Base-by-base conservation (phyloP, 2,329 filamentous ascomycete genomes). In the Epichloe baconii region DNA sequence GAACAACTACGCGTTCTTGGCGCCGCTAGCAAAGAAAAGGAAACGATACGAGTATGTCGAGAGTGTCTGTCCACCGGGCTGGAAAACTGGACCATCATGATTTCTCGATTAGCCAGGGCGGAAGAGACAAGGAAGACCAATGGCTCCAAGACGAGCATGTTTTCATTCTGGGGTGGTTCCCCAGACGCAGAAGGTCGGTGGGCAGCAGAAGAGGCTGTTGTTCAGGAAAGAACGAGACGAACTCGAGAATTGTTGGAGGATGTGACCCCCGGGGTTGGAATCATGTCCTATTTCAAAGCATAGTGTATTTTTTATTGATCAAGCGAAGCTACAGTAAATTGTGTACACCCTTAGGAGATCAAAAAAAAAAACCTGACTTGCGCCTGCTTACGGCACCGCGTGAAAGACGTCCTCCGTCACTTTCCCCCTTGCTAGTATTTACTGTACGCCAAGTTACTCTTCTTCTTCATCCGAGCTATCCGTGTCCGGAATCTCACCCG, bases 51-150 rank as follows among this genome's bases (percentile, higher is more conserved):
- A 55, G 81, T 79, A 40, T 95, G 90, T 63, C 78, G 78, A 36
- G 78, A 91, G 57, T 96, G 91, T 62, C 75, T 95, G 5, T 72
- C 79, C 52, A 80, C 85, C 2, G 87, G 87, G 0, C 73, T 95
- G 1, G 75, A 78, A 5, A 94, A 95, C 63, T 95, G 90, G 90
- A 77, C 78, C 45, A 77, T 74, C 31, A 97, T 97, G 85, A 82
- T 93, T 19, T 71, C 73, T 11, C 75, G 75, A 52, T 73, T 94
- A 45, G 78, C 78, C 26, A 69, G 68, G 48, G 73, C 75, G 41
- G 75, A 80, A 59, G 64, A 66, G 41, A 62, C 63, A 36, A 62
- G 64, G 53, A 63, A 68, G 52, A 66, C 58, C n/a, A 57, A 56
- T 11, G 70, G 71, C 50, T 21, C 61, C 52, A 57, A 59, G 31